These are phyloP conservation scores for Paramecium sexaurelia DNA, from an alignment of 73 alveolate genomes.

Conservation along the genomic window DNA sequence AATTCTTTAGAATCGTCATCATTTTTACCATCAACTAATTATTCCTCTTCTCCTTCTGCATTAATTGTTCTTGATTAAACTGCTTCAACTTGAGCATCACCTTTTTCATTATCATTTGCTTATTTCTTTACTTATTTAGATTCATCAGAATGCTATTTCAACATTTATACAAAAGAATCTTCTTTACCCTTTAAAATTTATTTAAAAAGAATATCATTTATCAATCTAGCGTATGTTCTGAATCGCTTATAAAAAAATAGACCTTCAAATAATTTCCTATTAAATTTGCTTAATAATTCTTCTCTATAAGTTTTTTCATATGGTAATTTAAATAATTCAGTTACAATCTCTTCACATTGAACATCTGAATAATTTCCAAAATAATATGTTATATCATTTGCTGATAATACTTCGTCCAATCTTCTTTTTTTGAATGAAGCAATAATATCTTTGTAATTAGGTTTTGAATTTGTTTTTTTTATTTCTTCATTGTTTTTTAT, in stretches of 20 bases:
- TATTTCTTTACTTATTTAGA: not conserved
- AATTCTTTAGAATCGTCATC: not conserved
- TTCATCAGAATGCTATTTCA: not conserved
- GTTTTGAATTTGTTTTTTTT: not conserved
- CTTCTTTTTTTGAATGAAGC: not conserved
- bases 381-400: not conserved
- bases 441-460: not conserved
- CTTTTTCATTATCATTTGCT: not conserved
- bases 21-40: not conserved
- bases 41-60: not conserved
- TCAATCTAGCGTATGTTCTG: not conserved
- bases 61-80: not conserved
- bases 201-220: not conserved
- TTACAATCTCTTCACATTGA: not conserved
- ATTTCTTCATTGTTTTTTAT: not conserved
- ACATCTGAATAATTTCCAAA: not conserved
- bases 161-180: not conserved
- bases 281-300: not conserved
- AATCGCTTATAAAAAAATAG: not conserved
- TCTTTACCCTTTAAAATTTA: not conserved
- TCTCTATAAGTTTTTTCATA: not conserved
- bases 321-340: not conserved
- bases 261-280: not conserved
- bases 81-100: not conserved
- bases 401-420: not conserved